These are phyloP conservation scores for Thermochaetoides thermophila DNA, from an alignment of 495 filamentous ascomycete genomes.

Conservation along the genomic window DNA sequence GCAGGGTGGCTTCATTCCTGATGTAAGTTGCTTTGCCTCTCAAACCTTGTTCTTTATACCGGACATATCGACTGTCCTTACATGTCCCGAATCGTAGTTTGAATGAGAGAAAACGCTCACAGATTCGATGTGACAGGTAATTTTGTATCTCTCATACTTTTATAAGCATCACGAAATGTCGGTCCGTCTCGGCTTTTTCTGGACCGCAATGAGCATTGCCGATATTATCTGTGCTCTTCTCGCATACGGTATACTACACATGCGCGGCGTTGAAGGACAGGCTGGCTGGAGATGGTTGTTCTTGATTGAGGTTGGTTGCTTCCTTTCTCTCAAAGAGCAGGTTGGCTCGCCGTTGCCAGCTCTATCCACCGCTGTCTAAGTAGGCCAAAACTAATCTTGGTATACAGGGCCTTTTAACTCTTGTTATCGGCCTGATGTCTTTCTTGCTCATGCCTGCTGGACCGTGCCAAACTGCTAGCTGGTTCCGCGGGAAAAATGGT, in stretches of 20 bases:
- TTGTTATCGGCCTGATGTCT: slow-evolving; percentile 47
- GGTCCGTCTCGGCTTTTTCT: slow-evolving; percentile 32
- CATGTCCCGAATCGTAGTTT: no score
- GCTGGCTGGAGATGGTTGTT: slow-evolving; percentile 49
- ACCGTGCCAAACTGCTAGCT: slow-evolving; percentile 53
- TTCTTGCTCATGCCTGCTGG: slow-evolving; percentile 57
- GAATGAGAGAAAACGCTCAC: not conserved
- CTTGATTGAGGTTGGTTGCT: slow-evolving; percentile 13
- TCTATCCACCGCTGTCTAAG: no score
- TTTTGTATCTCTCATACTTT: slow-evolving; percentile 64
- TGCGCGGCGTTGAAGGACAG: slow-evolving; percentile 41
- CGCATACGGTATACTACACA: slow-evolving; percentile 56
- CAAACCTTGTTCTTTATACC: no score
- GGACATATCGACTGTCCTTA: no score
- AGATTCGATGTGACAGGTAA: slow-evolving; percentile 8
- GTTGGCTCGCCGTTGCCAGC: no score
- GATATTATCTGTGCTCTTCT: slow-evolving; percentile 53
- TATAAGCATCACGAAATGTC: slow-evolving; percentile 47
- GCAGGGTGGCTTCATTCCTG: slow-evolving; percentile 56
- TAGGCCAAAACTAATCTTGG: no score
- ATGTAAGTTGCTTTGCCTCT: slow-evolving; percentile 14
- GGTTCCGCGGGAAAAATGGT: slow-evolving; percentile 54
- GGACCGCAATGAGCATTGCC: slow-evolving; percentile 53
- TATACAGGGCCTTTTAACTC: slow-evolving; percentile 35
- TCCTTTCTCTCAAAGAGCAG: no score